These are phyloP conservation scores for Malassezia cuniculi DNA, from an alignment of 1,284 basidiomycete genomes.

Conservation along the genomic window DNA sequence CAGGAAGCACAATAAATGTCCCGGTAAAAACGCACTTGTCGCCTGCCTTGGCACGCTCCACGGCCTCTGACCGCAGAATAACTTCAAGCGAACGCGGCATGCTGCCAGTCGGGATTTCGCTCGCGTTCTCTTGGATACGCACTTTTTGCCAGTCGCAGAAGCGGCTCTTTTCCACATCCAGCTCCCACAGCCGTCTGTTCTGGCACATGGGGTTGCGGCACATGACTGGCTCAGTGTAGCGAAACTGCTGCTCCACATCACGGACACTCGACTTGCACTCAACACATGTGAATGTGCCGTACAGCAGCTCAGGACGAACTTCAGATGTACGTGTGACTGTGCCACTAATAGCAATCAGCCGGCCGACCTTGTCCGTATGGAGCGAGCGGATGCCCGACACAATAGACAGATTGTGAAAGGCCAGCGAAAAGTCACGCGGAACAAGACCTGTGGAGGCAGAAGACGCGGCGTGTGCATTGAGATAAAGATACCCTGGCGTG, in stretches of 20 bases:
- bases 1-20: constrained; percentile 94
- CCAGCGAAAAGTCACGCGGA: constrained; percentile 82
- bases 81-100: constrained; percentile 80
- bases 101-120: constrained; percentile 93
- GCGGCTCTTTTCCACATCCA: constrained; percentile 89
- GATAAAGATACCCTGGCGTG: constrained; percentile 82
- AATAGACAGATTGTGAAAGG: constrained; percentile 89
- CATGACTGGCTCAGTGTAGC: constrained; percentile 93
- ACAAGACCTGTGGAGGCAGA: constrained; percentile 64
- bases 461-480: constrained; percentile 54
- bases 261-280: constrained; percentile 73
- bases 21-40: constrained; percentile 98
- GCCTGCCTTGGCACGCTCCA: constrained; percentile 93
- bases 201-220: constrained; percentile 88
- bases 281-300: constrained; percentile 83
- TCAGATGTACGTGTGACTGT: constrained; percentile 87
- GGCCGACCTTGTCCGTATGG: constrained; percentile 44
- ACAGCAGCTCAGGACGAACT: constrained; percentile 86
- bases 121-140: constrained; percentile 95
- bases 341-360: constrained; percentile 35
- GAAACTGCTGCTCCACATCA: constrained; percentile 98
- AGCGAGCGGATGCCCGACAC: constrained; percentile 91
- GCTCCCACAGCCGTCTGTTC: constrained; percentile 77
- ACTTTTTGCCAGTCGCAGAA: constrained; percentile 99
- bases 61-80: constrained; percentile 83